Evolutionary conservation across 306 rosid genomes (phyloP), one percentile per base, ranked within the genome.

Genomic region (Ceratonia siliqua): DNA sequence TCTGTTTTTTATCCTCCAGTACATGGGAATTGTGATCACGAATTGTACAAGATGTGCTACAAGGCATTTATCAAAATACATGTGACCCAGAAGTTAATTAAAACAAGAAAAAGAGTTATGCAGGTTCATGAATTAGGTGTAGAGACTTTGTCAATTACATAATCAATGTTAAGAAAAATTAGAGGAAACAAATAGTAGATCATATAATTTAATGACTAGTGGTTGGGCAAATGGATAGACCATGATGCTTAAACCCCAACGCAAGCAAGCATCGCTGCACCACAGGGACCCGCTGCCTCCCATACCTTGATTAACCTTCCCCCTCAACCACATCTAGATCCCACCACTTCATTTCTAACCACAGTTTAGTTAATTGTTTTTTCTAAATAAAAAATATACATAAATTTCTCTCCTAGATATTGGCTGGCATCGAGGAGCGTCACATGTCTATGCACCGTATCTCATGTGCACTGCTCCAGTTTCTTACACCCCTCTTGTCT

Each of bases 371-470:
- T 52, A 15, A 45, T 14, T 13, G 1, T 7, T n/a, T 57, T 38
- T 5, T 27, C 1, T 22, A 3, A 1, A 5, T 52, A 8, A n/a
- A 54, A 0, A 49, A 35, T 33, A 4, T 33, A 4, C 30, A 36
- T 4, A 14, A 43, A 12, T 22, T 24, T 42, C 14, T n/a, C 53
- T 50, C 50, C 5, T 10, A 24, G 68, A 55, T 56, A 72, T 76
- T 81, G 73, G 83, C 74, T 73, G 83, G 81, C 86, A 58, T 28
- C 21, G 73, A 43, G 79, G 84, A 80, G 76, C 72, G 66, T 83
- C 90, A 84, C 86, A 76, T 87, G 88, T 8, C 39, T 38, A 58
- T 52, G 68, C 54, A 83, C 62, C 78, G 33, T 42, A 62, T 76
- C 82, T 83, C 86, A 83, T 72, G 79, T 68, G 84, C 20, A 21